Percentiles rank a stretch among this genome's conserved stretches.
Evolutionary conservation across 2,329 filamentous ascomycete species (phyloP).

Genomic region (Stagonosporopsis rhizophila): DNA sequence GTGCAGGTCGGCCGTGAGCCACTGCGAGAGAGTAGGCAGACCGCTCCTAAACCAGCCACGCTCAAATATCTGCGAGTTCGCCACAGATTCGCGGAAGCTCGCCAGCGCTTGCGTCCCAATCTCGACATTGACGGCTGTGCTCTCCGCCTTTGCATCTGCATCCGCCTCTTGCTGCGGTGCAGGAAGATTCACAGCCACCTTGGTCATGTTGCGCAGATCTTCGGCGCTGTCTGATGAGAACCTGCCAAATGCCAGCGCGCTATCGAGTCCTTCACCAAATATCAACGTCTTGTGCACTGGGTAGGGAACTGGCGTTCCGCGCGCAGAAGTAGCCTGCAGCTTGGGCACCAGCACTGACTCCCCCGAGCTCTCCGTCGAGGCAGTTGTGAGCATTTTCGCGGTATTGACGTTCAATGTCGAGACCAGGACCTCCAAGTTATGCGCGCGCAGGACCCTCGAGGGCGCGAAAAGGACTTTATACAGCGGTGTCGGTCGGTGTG

Average conservation of each 20-base stretch:
- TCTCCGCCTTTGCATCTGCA: slow-evolving; percentile 22
- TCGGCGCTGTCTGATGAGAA: slow-evolving; percentile 49
- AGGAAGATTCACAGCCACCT: slow-evolving; percentile 66
- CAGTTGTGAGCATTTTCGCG: slow-evolving; percentile 37
- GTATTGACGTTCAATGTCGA: slow-evolving; percentile 59
- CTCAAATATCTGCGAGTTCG: slow-evolving; percentile 76
- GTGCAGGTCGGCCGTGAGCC: slow-evolving; percentile 60
- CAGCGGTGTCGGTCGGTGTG: slow-evolving; percentile 58
- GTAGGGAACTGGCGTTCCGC: slow-evolving; percentile 72
- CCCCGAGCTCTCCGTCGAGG: slow-evolving; percentile 54
- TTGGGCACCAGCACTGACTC: slow-evolving; percentile 77
- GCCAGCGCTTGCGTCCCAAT: slow-evolving; percentile 68
- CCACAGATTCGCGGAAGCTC: slow-evolving; percentile 72
- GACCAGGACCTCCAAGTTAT: slow-evolving; percentile 69
- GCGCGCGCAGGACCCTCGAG: slow-evolving; percentile 66
- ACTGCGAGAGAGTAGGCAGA: slow-evolving; percentile 68
- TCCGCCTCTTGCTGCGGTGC: slow-evolving; percentile 49
- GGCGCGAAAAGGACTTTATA: slow-evolving; percentile 69
- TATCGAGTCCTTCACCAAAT: slow-evolving; percentile 74
- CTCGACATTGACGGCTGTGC: slow-evolving; percentile 65
- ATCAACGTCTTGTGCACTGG: slow-evolving; percentile 85
- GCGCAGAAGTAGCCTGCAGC: slow-evolving; percentile 71
- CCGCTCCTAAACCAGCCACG: slow-evolving; percentile 77
- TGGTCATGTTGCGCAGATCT: slow-evolving; percentile 54
- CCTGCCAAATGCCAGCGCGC: slow-evolving; percentile 63